These are phyloP conservation scores for Sporothrix variecibatus DNA, from an alignment of 2,329 filamentous ascomycete genomes.

Conservation along the genomic window DNA sequence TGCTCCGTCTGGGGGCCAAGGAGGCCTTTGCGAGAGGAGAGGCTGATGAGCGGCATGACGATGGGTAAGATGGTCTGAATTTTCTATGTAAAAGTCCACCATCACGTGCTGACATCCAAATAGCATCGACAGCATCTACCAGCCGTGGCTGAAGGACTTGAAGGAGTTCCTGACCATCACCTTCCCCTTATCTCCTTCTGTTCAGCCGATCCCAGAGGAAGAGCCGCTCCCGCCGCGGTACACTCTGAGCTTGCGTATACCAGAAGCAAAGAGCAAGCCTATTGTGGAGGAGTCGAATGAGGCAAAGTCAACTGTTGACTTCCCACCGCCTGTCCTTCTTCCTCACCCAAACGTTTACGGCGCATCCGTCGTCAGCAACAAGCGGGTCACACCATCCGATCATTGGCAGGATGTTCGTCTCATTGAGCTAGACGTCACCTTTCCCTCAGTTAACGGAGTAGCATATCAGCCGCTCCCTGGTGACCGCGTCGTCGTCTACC, in stretches of 20 bases:
- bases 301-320: background rate
- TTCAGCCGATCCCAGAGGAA: slow-evolving; percentile 71
- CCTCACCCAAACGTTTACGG: slow-evolving; percentile 58
- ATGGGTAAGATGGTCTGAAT: slow-evolving; percentile 62
- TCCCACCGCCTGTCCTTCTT: slow-evolving; percentile 45
- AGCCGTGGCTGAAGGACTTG: slow-evolving; percentile 74
- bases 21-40: slow-evolving; percentile 79
- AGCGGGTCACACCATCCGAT: slow-evolving; percentile 68
- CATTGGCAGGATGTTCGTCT: slow-evolving; percentile 97
- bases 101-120: background rate
- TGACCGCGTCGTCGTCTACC: slow-evolving; percentile 78
- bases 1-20: slow-evolving; percentile 79
- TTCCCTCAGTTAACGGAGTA: slow-evolving; percentile 28
- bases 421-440: slow-evolving; percentile 60
- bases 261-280: background rate
- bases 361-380: slow-evolving; percentile 65
- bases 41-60: slow-evolving; percentile 89
- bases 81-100: background rate
- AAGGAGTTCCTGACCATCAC: slow-evolving; percentile 64
- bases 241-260: slow-evolving; percentile 36
- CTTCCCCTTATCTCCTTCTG: slow-evolving; percentile 68
- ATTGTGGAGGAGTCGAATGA: background rate
- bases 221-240: slow-evolving; percentile 76
- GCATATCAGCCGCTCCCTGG: slow-evolving; percentile 61
- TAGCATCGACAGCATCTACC: slow-evolving; percentile 78